A percentile compares a stretch with the other conserved stretches of the same genome.
These are phyloP conservation scores for Leccinellum albellum DNA, from an alignment of 768 basidiomycete genomes.

Conservation along the genomic window DNA sequence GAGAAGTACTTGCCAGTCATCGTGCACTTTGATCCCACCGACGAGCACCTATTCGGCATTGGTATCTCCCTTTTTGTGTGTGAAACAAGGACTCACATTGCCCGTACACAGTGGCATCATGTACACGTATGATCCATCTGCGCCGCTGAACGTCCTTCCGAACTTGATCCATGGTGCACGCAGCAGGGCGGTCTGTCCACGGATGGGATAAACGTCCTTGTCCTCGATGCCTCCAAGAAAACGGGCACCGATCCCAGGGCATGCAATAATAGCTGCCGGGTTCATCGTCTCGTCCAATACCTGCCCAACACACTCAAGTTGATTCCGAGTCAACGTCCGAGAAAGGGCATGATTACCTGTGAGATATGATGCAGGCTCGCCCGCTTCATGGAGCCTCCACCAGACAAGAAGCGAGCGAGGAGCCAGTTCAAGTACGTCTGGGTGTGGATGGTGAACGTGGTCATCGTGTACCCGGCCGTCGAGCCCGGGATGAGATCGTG, in stretches of 20 bases:
- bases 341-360: slow-evolving; percentile 38
- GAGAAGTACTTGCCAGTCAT: slow-evolving; percentile 55
- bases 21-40: slow-evolving; percentile 52
- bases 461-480: slow-evolving; percentile 54
- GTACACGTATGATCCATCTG: slow-evolving; percentile 33
- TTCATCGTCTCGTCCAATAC: slow-evolving; percentile 9
- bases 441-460: slow-evolving; percentile 65
- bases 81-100: slow-evolving; percentile 33
- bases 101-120: slow-evolving; percentile 36
- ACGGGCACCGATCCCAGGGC: slow-evolving; percentile 61
- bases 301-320: slow-evolving; percentile 4
- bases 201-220: slow-evolving; percentile 42
- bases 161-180: slow-evolving; percentile 47
- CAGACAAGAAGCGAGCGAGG: slow-evolving; percentile 49
- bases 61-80: not conserved
- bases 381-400: slow-evolving; percentile 61
- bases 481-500: slow-evolving; percentile 41
- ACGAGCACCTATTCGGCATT: slow-evolving; percentile 41
- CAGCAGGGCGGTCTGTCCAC: slow-evolving; percentile 45
- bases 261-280: slow-evolving; percentile 55
- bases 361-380: slow-evolving; percentile 63
- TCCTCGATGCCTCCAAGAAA: slow-evolving; percentile 52
- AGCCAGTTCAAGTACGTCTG: slow-evolving; percentile 64
- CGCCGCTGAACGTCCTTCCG: slow-evolving; percentile 30
- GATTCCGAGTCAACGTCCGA: not conserved